Percentiles rank a stretch among this genome's conserved stretches.
These are phyloP conservation scores for Microstegium vimineum DNA, from an alignment of 176 grass and related monocot genomes.

Conservation along the genomic window DNA sequence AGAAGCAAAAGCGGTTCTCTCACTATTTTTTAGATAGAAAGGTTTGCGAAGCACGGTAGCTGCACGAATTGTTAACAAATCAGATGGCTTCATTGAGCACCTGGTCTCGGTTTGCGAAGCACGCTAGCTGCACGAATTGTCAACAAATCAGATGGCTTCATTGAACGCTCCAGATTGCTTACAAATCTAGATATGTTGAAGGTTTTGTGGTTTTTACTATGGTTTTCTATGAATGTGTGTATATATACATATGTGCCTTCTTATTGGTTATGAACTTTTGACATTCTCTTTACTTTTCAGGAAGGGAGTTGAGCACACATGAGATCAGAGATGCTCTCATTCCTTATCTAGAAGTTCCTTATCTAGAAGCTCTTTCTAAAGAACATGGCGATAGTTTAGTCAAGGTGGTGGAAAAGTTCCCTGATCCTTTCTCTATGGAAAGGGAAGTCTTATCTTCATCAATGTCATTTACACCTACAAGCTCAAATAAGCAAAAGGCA, in stretches of 20 bases:
- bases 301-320: conserved; percentile 87
- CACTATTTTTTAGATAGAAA: conserved; percentile 75
- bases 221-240: neutral
- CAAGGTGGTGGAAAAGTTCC: conserved; percentile 74
- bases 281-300: conserved; percentile 39
- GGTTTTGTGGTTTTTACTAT: conserved; percentile 37
- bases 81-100: too few species aligned
- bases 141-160: conserved; percentile 87
- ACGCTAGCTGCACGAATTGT: conserved; percentile 56
- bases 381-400: conserved; percentile 60
- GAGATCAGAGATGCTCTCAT: conserved; percentile 78
- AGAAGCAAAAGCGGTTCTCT: conserved; percentile 92
- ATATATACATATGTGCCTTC: neutral
- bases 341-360: too few species aligned
- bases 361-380: conserved; percentile 64
- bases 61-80: too few species aligned
- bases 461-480: conserved; percentile 30
- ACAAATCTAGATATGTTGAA: conserved; percentile 86
- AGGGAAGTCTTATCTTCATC: conserved; percentile 34
- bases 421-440: conserved; percentile 53
- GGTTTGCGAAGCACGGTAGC: too few species aligned
- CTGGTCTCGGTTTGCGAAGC: conserved; percentile 82
- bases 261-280: neutral
- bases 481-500: conserved; percentile 72
- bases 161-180: conserved; percentile 65